These are phyloP conservation scores for Annulohypoxylon maeteangense DNA, from an alignment of 495 filamentous ascomycete species.

Conservation along the genomic window DNA sequence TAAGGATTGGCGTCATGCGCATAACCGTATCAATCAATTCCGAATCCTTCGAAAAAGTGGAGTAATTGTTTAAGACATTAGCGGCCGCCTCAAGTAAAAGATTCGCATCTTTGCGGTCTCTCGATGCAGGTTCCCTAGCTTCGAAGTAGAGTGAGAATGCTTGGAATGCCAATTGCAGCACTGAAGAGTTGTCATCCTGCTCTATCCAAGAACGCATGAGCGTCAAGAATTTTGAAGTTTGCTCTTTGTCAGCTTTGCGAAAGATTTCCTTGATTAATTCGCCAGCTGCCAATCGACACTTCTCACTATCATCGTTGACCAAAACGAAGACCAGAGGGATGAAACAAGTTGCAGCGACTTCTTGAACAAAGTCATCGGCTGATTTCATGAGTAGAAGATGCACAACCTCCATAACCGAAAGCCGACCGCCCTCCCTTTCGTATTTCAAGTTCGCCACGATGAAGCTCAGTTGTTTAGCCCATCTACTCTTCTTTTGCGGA, in stretches of 20 bases:
- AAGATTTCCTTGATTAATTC: constrained; percentile 82
- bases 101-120: constrained; percentile 70
- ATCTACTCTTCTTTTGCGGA: constrained; percentile 86
- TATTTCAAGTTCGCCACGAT: constrained; percentile 91
- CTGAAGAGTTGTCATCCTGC: constrained; percentile 72
- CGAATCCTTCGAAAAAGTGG: constrained; percentile 65
- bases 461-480: constrained; percentile 89
- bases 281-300: constrained; percentile 86
- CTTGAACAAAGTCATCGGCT: constrained; percentile 79
- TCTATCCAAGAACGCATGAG: constrained; percentile 81
- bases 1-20: constrained; percentile 72
- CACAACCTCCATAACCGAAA: constrained; percentile 90
- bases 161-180: constrained; percentile 79
- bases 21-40: constrained; percentile 83
- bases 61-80: constrained; percentile 56
- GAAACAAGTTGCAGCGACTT: constrained; percentile 84
- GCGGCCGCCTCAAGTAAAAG: constrained; percentile 57
- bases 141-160: constrained; percentile 87
- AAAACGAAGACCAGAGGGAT: constrained; percentile 85
- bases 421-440: constrained; percentile 83
- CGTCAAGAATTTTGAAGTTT: constrained; percentile 70
- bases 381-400: constrained; percentile 85
- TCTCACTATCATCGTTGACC: constrained; percentile 85
- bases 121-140: constrained; percentile 61
- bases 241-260: constrained; percentile 78